Evolutionary conservation across 805 yeast genomes (phyloP), one percentile per base, ranked within the genome.

Genomic region (Lachancea quebecensis): DNA sequence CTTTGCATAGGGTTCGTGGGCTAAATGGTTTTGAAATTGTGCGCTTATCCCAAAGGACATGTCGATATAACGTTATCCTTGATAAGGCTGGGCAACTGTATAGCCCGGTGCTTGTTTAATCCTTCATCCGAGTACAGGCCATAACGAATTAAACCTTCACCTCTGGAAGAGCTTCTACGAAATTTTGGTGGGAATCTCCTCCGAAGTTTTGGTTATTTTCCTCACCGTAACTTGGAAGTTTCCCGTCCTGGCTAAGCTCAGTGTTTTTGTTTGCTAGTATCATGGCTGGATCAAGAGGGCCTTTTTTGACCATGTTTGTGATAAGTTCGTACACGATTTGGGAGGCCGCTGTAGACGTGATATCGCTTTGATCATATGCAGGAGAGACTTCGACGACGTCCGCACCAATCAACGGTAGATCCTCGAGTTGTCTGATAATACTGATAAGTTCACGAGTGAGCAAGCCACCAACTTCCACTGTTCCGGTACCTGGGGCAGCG

Each of bases 321-420:
- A 85, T 62, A 35, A 85, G 55, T 60, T 85, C 95, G 63, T 66
- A 84, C 1, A 80, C 85, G 29, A 80, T 74, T 62, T 81, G 87
- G 0, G 88, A 82, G 3, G 82, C 87, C 51, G 82, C 82, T 10
- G 83, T 71, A 15, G 83, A 72, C 1, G 88, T 82, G 32, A 80
- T 69, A 55, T 81, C 87, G 0, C 82, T 79, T 47, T 69, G 71
- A 59, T 82, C 88, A 57, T 66, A 82, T 10, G 78, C 73, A 5
- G 87, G 87, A 29, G 80, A 71, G 10, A 81, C 87, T 60, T 85
- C 91, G 2, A 85, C 91, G 28, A 84, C 72, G 55, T 84, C 93
- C 11, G 83, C 87, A 17, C 91, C 91, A 3, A 84, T 79, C 35
- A 84, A 49, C 47, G 79, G 72, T 46, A 83, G 62, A 1, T 78